Conservation (phyloP, 495 filamentous ascomycete species). For the Parathielavia appendiculata region DNA sequence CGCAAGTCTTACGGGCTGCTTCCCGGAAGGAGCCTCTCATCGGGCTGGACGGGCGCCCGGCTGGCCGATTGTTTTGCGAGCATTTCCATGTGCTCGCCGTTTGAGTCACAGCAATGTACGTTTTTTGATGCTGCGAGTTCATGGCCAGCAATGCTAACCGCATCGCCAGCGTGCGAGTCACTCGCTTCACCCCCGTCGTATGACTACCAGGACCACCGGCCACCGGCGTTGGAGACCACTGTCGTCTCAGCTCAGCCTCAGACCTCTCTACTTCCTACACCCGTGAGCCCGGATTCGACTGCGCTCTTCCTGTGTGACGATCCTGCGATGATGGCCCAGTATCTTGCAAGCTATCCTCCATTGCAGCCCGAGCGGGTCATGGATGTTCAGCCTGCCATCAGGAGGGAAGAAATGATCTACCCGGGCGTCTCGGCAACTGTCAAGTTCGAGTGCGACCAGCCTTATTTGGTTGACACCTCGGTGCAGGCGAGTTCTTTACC, state of each 20-base stretch:
- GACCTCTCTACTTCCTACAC: conserved; percentile 21
- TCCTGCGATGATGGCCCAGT: conserved; percentile 29
- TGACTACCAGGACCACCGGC: conserved; percentile 28
- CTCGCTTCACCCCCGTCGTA: conserved; percentile 35
- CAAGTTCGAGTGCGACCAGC: conserved; percentile 27
- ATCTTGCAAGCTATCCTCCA: conserved; percentile 38
- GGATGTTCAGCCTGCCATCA: conserved; percentile 35
- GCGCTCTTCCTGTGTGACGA: conserved; percentile 32
- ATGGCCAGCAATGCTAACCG: conserved; percentile 11
- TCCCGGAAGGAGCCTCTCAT: conserved; percentile 21
- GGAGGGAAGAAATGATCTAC: conserved; percentile 45
- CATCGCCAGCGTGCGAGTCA: conserved; percentile 25
- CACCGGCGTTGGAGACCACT: conserved; percentile 30
- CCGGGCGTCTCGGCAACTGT: conserved; percentile 28
- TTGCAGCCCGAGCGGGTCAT: conserved; percentile 37
- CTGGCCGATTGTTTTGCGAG: conserved; percentile 37
- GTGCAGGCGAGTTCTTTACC: conserved; percentile 9
- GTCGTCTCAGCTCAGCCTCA: conserved; percentile 28
- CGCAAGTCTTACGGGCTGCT: conserved; percentile 22
- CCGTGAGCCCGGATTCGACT: conserved; percentile 23
- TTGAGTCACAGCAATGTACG: conserved; percentile 34
- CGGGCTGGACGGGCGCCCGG: conserved; percentile 33
- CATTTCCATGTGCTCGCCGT: conserved; percentile 38
- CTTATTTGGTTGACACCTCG: conserved; percentile 11
- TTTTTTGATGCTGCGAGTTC: background rate